Evolutionary conservation across 176 grass and related monocot genomes (phyloP), one percentile per base, ranked within the genome.

Genomic region (Lolium rigidum): DNA sequence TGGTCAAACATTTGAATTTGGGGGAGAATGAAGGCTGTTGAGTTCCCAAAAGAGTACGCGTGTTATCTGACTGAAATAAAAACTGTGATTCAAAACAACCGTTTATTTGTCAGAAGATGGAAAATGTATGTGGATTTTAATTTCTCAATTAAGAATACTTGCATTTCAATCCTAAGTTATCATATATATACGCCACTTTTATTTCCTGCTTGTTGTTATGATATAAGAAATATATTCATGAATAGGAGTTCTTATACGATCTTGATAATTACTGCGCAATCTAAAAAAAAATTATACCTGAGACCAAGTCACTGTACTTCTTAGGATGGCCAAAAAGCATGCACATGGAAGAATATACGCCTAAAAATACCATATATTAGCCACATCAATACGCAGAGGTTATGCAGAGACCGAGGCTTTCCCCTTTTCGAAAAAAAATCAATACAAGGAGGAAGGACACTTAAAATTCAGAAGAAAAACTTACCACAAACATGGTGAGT

Each of bases 401-500:
- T 35, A 35, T 35, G 31, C 31, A 35, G 31, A 35, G 31, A 35
- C 31, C 31, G 31, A 3, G 31, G 31, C 31, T 35, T 35, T 35
- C 31, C 31, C 31, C 31, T 35, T 35, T 35, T 35, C 2, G 31
- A 35, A 35, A 35, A 35, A 35, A 35, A 3, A 35, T 35, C 31
- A 35, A 35, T 35, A 35, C 31, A 35, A 35, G 31, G 31, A 35
- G 15, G 44, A 74, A 74, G 8, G 21, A 0, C 14, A 52, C 14
- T 35, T 54, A 54, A 11, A 43, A 31, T 31, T 76, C 1, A 31
- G 48, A 76, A 10, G 43, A 47, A 55, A 24, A 60, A 88, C 68
- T 88, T 87, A 95, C 93, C 76, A 95, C 88, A 62, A 95, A 88
- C 93, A 92, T 95, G 74, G 90, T 95, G 68, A 95, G 80, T 7